phyloP scores from a whole-genome alignment of 106 monocot genomes.

The Dendrobium nobile region DNA sequence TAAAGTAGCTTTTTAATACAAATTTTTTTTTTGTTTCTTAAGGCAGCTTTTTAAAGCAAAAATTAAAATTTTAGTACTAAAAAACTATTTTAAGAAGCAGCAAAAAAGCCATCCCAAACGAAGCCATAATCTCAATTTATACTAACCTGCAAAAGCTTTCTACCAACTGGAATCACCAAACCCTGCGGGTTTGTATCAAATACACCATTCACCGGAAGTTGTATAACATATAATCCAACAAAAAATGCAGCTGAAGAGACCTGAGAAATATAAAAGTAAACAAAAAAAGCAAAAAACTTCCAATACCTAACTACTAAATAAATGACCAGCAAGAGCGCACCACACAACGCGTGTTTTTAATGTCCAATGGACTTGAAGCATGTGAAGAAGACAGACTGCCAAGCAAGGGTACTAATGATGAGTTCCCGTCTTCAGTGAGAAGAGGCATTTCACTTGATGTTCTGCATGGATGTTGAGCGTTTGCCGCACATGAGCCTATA shows the following conservation, averaged over 20 bases:
- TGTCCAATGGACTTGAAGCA: slow-evolving; percentile 4
- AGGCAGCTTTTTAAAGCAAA: too few species aligned
- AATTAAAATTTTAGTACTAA: too few species aligned
- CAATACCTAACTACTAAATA: neutral
- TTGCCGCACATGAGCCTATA: slow-evolving; percentile 28
- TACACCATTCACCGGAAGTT: slow-evolving; percentile 7
- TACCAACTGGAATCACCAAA: slow-evolving; percentile 43
- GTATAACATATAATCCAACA: slow-evolving; percentile 19
- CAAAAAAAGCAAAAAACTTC: neutral
- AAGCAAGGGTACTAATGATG: slow-evolving; percentile 38
- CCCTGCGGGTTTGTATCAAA: slow-evolving; percentile 19
- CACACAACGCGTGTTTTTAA: slow-evolving; percentile 55
- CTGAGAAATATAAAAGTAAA: slow-evolving; percentile 28
- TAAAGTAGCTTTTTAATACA: too few species aligned
- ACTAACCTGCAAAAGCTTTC: slow-evolving; percentile 71
- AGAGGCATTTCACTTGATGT: slow-evolving; percentile 20
- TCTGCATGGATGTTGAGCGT: slow-evolving; percentile 19
- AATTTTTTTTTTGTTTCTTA: too few species aligned
- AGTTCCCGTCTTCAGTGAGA: slow-evolving; percentile 9
- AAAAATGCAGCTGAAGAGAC: slow-evolving; percentile 30
- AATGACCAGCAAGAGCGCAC: slow-evolving; percentile 20
- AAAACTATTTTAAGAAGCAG: too few species aligned
- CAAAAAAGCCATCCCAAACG: too few species aligned
- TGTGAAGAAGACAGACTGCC: slow-evolving; percentile 17
- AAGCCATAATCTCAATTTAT: neutral